phyloP scores from a whole-genome alignment of 345 rosid genomes.

The Pugionium dolabratum region DNA sequence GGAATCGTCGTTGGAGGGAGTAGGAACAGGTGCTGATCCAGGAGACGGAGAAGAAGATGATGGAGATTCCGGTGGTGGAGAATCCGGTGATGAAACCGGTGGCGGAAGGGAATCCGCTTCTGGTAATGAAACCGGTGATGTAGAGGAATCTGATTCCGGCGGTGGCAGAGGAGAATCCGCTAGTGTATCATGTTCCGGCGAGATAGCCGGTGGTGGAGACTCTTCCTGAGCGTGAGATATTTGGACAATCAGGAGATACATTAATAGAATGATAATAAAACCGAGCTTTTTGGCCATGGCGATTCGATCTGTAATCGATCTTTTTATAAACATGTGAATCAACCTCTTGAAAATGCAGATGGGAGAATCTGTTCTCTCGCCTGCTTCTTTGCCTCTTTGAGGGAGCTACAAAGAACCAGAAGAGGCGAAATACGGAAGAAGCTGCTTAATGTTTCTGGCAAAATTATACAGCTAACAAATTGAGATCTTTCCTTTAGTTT shows the following conservation, averaged over 20 bases:
- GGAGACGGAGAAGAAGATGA: constrained; percentile 11
- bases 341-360: not conserved
- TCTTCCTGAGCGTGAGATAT: constrained; percentile 18
- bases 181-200: not conserved
- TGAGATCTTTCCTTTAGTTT: too few relatives aligned
- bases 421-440: constrained; percentile 10
- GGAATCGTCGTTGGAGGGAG: constrained; percentile 4
- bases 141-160: not conserved
- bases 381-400: not conserved
- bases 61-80: constrained; percentile 17
- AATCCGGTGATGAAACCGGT: not conserved
- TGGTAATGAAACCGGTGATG: constrained; percentile 8
- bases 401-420: constrained; percentile 23
- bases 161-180: constrained; percentile 1
- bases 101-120: constrained; percentile 9
- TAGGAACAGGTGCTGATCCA: constrained; percentile 15
- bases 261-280: constrained; percentile 20
- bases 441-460: not conserved
- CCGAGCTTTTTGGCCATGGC: constrained; percentile 29
- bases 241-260: constrained; percentile 19
- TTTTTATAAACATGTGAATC: not conserved
- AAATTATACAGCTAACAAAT: not conserved
- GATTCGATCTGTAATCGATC: constrained; percentile 1
- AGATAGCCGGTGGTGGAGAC: constrained; percentile 13
- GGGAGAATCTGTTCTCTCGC: not conserved